These are phyloP conservation scores for Volvariella surrecta DNA, from an alignment of 1,284 basidiomycete genomes.

Conservation along the genomic window DNA sequence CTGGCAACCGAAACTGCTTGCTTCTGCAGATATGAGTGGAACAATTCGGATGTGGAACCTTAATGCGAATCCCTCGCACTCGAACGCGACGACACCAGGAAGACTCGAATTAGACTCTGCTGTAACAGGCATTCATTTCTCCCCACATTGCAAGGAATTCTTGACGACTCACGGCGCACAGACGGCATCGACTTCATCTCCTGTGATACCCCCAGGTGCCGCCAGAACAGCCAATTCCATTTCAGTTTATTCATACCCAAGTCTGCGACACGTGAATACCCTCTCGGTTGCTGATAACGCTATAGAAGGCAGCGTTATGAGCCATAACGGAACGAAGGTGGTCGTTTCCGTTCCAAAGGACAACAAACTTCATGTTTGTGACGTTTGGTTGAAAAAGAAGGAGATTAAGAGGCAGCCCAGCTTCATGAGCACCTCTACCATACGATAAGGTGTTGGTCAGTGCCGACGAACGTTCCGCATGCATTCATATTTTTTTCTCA, in stretches of 20 bases:
- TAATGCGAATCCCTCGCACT: constrained; percentile 33
- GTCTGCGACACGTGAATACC: constrained; percentile 34
- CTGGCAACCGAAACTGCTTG: constrained; percentile 79
- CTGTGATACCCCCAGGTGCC: not conserved
- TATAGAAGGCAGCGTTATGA: constrained; percentile 37
- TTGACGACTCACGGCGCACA: constrained; percentile 70
- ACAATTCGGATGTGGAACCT: constrained; percentile 76
- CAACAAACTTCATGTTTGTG: constrained; percentile 41
- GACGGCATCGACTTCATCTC: constrained; percentile 4
- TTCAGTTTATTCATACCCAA: constrained; percentile 48
- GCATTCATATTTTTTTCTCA: constrained; percentile 3
- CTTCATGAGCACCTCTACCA: constrained; percentile 21
- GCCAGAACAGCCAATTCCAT: constrained; percentile 35
- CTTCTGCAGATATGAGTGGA: constrained; percentile 78
- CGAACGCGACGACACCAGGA: constrained; percentile 48
- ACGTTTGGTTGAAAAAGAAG: constrained; percentile 46
- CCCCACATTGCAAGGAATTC: constrained; percentile 81
- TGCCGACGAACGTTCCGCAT: not conserved
- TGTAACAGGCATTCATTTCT: constrained; percentile 80
- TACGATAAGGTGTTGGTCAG: constrained; percentile 22
- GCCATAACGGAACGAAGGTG: constrained; percentile 37
- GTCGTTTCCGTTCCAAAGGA: constrained; percentile 40
- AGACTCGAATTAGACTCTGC: constrained; percentile 57
- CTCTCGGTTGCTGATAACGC: constrained; percentile 30
- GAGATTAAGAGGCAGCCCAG: constrained; percentile 34